Evolutionary conservation across 257 asterid species (phyloP).

Genomic region (Haberlea rhodopensis): DNA sequence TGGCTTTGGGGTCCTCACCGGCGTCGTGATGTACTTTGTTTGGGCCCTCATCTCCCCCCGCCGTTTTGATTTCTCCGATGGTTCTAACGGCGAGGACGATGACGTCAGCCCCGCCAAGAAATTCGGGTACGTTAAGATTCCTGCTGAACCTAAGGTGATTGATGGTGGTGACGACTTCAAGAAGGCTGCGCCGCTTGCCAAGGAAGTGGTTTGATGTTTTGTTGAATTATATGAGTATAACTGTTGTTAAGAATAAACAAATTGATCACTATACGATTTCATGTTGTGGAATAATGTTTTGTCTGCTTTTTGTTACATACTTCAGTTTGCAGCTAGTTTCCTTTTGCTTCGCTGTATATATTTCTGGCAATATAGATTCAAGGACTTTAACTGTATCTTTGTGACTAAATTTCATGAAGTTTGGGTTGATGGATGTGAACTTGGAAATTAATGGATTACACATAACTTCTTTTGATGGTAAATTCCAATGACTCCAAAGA

Average conservation of each 20-base stretch:
- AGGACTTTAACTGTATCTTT: not conserved
- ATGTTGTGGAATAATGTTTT: not conserved
- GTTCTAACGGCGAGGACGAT: conserved; percentile 32
- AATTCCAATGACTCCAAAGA: too few relatives aligned
- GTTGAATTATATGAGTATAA: not conserved
- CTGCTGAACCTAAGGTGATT: conserved; percentile 31
- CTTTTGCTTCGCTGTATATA: not conserved
- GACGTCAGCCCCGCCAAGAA: conserved; percentile 38
- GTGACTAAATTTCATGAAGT: too few relatives aligned
- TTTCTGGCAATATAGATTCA: not conserved
- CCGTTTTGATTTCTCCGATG: conserved; percentile 51
- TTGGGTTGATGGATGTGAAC: not conserved
- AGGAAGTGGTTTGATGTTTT: conserved; percentile 34
- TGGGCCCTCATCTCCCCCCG: conserved; percentile 55
- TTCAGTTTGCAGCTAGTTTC: not conserved
- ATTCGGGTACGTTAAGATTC: conserved; percentile 45
- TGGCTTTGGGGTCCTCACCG: conserved; percentile 69
- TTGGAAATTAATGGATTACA: not conserved
- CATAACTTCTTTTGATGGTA: not conserved
- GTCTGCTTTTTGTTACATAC: not conserved
- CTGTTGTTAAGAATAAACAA: not conserved
- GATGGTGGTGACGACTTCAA: conserved; percentile 42
- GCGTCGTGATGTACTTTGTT: conserved; percentile 51
- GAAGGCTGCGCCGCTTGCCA: conserved; percentile 36
- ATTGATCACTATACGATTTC: not conserved